A percentile compares a stretch with the other conserved stretches of the same genome.
These are phyloP conservation scores for Auriscalpium vulgare DNA, from an alignment of 768 basidiomycete species.

Conservation along the genomic window DNA sequence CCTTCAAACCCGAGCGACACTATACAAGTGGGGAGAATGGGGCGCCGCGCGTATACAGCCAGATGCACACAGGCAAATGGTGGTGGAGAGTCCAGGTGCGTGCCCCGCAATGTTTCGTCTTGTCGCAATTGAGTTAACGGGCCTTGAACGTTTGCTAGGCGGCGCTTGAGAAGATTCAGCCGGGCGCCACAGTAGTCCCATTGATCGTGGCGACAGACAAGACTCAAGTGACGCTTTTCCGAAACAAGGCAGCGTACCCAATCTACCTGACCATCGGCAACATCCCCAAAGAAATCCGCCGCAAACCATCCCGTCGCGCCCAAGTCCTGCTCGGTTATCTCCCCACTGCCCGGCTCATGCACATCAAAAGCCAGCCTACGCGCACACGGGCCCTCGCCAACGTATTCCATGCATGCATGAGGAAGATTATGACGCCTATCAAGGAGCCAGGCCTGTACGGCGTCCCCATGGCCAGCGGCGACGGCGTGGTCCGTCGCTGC, in stretches of 20 bases:
- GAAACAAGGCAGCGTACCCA: conserved; percentile 25
- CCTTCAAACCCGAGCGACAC: conserved; percentile 3
- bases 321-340: conserved; percentile 23
- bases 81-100: conserved; percentile 16
- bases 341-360: conserved; percentile 14
- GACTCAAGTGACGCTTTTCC: conserved; percentile 21
- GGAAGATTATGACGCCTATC: conserved; percentile 8
- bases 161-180: background rate
- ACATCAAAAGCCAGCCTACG: conserved; percentile 4
- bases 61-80: conserved; percentile 15
- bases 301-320: conserved; percentile 13
- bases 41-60: background rate
- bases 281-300: conserved; percentile 16
- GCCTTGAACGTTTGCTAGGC: too few relatives aligned
- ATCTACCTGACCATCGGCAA: conserved; percentile 28
- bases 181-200: conserved; percentile 20
- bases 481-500: conserved; percentile 13
- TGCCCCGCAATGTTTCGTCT: background rate
- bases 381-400: conserved; percentile 5
- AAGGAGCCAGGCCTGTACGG: conserved; percentile 7
- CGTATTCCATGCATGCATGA: conserved; percentile 20
- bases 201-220: conserved; percentile 26
- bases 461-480: conserved; percentile 12
- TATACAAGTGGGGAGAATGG: background rate
- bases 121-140: background rate